Base-by-base conservation (phyloP, 495 filamentous ascomycete genomes). In the Annulohypoxylon bovei region DNA sequence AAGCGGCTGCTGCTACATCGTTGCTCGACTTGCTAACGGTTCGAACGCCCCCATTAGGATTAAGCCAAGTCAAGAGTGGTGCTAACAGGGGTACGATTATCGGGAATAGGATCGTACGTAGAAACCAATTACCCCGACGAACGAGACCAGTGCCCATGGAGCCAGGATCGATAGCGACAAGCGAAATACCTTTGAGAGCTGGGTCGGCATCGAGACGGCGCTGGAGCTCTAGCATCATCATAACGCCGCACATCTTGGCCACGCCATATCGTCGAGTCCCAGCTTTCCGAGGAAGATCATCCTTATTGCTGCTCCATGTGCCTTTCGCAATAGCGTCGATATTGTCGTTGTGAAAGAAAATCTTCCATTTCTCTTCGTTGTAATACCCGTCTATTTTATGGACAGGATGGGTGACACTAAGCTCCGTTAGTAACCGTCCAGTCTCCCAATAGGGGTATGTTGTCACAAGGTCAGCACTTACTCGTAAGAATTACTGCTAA, bases 121-220 rank as follows among this genome's bases (percentile, higher is more conserved):
- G n/a, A 4, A 27, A n/a, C 54, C 54, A 57, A 7, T 25, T 7
- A 5, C 54, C 35, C n/a, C 54, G 18, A 16, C 54, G 54, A 4
- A 42, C 18, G 6, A 57, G 54, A 20, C 35, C 22, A 25, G 20
- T 40, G 14, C 18, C 9, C 71, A 76, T 76, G 22, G 25, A 46
- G 8, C 77, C 77, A 0, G 75, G 75, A 40, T 77, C 75, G 22
- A 77, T 46, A 20, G 61, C 72, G 8, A 77, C 47, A n/a, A 79
- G 37, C 16, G 66, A 77, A n/a, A 79, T 59, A 2, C 66, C 67
- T 3, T 33, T 68, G 3, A 76, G 74, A 0, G 9, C 27, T 0
- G 71, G 56, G 49, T 78, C 74, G 3, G 30, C 18, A 27, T 74
- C 37, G 1, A 79, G 61, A 8, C 75, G 70, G 16, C 39, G 39